phyloP scores from a whole-genome alignment of 306 rosid genomes.

The Lathyrus tuberosus region DNA sequence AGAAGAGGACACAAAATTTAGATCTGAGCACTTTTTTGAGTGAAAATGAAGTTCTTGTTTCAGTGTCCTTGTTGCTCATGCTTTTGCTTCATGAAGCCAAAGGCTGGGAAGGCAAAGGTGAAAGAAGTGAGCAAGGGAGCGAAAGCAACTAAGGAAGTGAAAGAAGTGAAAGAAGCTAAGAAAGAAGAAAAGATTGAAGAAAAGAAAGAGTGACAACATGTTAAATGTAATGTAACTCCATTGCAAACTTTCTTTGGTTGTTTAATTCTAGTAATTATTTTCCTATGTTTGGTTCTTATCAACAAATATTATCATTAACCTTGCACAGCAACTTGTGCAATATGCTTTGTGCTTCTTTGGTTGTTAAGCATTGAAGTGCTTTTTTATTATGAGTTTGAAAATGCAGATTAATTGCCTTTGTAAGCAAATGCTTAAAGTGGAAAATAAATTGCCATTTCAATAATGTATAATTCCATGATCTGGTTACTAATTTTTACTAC shows the following conservation, averaged over 20 bases:
- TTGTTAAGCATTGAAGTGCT: conserved; percentile 13
- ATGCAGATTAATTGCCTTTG: conserved; percentile 35
- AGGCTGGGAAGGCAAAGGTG: conserved; percentile 53
- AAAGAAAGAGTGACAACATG: conserved; percentile 51
- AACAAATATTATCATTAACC: conserved; percentile 33
- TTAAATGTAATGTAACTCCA: not conserved
- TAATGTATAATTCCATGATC: not conserved
- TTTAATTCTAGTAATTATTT: not conserved
- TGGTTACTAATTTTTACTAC: not conserved
- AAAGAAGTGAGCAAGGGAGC: conserved; percentile 45
- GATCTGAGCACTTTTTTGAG: conserved; percentile 38
- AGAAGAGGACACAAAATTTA: conserved; percentile 39
- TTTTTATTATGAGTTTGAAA: not conserved
- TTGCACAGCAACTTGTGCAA: conserved; percentile 20
- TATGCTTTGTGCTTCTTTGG: conserved; percentile 28
- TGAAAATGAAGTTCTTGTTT: conserved; percentile 58
- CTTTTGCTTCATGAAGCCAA: conserved; percentile 68
- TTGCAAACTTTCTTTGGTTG: conserved; percentile 16
- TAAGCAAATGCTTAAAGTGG: conserved; percentile 23
- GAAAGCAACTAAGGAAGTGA: conserved; percentile 44
- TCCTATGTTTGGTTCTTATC: conserved; percentile 13
- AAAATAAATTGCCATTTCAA: conserved; percentile 27
- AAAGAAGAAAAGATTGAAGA: conserved; percentile 43
- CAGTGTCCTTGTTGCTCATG: conserved; percentile 62
- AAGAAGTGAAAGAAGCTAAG: conserved; percentile 45